Conservation (phyloP, 1,139 yeast species). For the Spathaspora jeffriesii region DNA sequence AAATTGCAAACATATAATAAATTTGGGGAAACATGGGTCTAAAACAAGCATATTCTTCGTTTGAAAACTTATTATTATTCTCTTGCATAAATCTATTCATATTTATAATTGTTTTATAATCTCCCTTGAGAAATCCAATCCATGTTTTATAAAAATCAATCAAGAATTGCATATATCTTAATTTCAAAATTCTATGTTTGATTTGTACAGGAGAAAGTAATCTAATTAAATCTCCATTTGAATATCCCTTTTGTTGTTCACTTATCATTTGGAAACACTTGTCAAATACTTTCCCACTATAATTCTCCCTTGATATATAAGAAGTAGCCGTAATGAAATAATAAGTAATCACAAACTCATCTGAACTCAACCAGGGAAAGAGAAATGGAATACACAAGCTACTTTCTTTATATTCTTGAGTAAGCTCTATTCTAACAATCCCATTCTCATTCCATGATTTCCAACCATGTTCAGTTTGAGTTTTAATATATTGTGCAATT, state of each 20-base stretch:
- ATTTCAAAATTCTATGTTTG: constrained; percentile 20
- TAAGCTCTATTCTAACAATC: constrained; percentile 12
- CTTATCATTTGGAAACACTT: constrained; percentile 33
- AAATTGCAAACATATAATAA: constrained; percentile 37
- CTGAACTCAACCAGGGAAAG: constrained; percentile 40
- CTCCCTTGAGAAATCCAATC: constrained; percentile 29
- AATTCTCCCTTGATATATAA: constrained; percentile 25
- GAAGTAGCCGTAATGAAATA: constrained; percentile 43
- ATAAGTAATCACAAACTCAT: constrained; percentile 40
- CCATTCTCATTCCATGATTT: constrained; percentile 28
- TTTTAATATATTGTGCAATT: constrained; percentile 17
- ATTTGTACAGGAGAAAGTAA: constrained; percentile 18
- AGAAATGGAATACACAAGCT: constrained; percentile 13
- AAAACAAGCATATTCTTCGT: constrained; percentile 32
- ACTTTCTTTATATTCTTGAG: background rate
- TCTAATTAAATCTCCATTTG: constrained; percentile 5
- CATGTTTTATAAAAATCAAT: constrained; percentile 34
- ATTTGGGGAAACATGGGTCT: constrained; percentile 33
- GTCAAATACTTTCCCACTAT: constrained; percentile 32
- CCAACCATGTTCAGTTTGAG: constrained; percentile 16
- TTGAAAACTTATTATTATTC: constrained; percentile 27
- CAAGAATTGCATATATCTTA: constrained; percentile 23
- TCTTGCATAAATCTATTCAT: constrained; percentile 32
- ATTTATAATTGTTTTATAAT: constrained; percentile 24
- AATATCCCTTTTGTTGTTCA: constrained; percentile 17